phyloP scores from a whole-genome alignment of 768 basidiomycete species.

The Macrolepiota dolichaula region DNA sequence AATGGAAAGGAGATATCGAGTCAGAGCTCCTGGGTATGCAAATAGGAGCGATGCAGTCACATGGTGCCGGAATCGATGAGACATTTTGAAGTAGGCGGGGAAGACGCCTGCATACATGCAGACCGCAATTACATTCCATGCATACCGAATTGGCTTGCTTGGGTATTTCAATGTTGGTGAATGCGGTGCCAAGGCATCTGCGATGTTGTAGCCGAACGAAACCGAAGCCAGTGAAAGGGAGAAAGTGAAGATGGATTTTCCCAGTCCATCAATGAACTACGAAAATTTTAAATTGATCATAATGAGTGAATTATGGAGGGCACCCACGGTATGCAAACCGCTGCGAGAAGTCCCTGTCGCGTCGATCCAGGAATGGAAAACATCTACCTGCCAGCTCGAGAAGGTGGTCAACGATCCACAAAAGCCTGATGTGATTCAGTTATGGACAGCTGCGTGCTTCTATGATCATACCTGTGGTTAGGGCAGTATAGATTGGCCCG shows the following conservation, averaged over 20 bases:
- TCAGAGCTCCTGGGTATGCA: constrained; percentile 83
- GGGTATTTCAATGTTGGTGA: constrained; percentile 36
- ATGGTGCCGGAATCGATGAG: constrained; percentile 64
- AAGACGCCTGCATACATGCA: constrained; percentile 73
- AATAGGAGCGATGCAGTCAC: constrained; percentile 88
- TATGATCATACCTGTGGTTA: constrained; percentile 68
- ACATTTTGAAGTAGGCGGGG: constrained; percentile 74
- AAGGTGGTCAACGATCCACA: constrained; percentile 97
- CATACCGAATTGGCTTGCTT: constrained; percentile 40
- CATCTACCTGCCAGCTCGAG: constrained; percentile 90
- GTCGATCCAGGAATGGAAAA: constrained; percentile 86
- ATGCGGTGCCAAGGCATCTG: constrained; percentile 35
- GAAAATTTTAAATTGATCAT: neutral
- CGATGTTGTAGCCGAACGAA: constrained; percentile 67
- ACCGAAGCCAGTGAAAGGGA: constrained; percentile 75
- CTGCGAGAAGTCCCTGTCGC: constrained; percentile 47
- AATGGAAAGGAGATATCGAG: constrained; percentile 76
- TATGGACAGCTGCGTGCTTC: neutral
- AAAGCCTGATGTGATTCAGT: constrained; percentile 53
- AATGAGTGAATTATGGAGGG: neutral
- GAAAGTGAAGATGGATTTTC: constrained; percentile 76
- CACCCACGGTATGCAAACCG: constrained; percentile 69
- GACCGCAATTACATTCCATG: constrained; percentile 52
- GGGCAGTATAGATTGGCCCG: constrained; percentile 81
- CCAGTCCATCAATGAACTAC: constrained; percentile 86